Conservation (phyloP, 1,139 yeast genomes). For the Williopsis jadinii region DNA sequence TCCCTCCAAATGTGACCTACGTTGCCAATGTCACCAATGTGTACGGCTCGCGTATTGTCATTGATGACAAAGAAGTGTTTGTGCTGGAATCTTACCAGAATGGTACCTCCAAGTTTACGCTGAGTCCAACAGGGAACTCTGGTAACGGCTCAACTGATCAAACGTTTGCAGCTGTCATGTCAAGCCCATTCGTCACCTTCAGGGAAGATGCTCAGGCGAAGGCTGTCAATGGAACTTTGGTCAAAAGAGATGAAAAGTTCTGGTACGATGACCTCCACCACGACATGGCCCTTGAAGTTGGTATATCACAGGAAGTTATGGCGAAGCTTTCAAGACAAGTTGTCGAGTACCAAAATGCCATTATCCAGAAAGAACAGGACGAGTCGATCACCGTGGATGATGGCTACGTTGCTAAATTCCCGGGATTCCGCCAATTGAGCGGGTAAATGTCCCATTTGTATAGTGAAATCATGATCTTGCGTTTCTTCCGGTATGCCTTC, state of each 20-base stretch:
- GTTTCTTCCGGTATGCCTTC: too few relatives aligned
- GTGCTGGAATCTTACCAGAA: slow-evolving; percentile 29
- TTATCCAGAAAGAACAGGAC: background rate
- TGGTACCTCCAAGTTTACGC: slow-evolving; percentile 42
- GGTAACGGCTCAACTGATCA: slow-evolving; percentile 42
- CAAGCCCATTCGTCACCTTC: slow-evolving; percentile 25
- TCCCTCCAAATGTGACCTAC: slow-evolving; percentile 11
- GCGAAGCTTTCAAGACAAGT: background rate
- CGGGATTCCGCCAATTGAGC: background rate
- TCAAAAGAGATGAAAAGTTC: slow-evolving; percentile 7
- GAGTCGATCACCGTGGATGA: background rate
- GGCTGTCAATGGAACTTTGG: slow-evolving; percentile 32
- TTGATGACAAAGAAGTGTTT: slow-evolving; percentile 14
- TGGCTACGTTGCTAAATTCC: background rate
- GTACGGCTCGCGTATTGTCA: slow-evolving; percentile 12
- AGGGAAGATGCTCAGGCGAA: slow-evolving; percentile 35
- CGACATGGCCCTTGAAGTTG: background rate
- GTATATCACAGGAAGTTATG: background rate
- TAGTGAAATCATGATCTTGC: too few relatives aligned
- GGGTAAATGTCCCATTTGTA: too few relatives aligned
- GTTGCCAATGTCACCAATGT: slow-evolving; percentile 16
- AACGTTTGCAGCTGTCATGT: slow-evolving; percentile 24
- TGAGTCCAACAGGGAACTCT: slow-evolving; percentile 43
- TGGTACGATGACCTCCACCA: slow-evolving; percentile 1
- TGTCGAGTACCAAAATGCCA: background rate